phyloP scores from a whole-genome alignment of 371 early-diverging fungal genomes.

The Polyrhizophydium stewartii region DNA sequence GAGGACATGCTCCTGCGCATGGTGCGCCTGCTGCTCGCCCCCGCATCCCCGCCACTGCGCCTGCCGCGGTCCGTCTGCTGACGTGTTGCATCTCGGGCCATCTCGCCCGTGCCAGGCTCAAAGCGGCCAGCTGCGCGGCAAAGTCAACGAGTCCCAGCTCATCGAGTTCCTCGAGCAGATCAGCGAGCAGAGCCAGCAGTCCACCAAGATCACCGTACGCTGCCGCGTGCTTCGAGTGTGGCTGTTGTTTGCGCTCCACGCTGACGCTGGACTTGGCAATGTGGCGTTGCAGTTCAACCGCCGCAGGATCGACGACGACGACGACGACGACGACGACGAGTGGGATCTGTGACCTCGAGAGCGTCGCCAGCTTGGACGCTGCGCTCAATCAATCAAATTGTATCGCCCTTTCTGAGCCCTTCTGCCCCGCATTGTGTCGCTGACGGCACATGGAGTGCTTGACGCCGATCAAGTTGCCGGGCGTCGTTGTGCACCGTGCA shows the following conservation, averaged over 20 bases:
- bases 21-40: slow-evolving; percentile 23
- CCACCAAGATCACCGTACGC: slow-evolving; percentile 74
- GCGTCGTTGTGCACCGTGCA: too few relatives aligned
- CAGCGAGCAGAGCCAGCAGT: slow-evolving; percentile 58
- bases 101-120: slow-evolving; percentile 45
- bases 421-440: too few relatives aligned
- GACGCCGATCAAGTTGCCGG: too few relatives aligned
- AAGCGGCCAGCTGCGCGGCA: slow-evolving; percentile 72
- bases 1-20: slow-evolving; percentile 86
- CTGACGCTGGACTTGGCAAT: neutral
- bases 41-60: neutral
- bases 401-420: too few relatives aligned
- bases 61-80: too few relatives aligned
- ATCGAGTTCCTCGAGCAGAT: slow-evolving; percentile 83
- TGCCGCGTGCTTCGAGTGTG: too few relatives aligned
- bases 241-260: neutral
- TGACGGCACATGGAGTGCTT: too few relatives aligned
- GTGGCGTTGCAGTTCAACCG: slow-evolving; percentile 14
- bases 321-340: slow-evolving; percentile 13
- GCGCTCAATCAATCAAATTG: too few relatives aligned
- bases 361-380: neutral
- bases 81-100: too few relatives aligned
- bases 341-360: slow-evolving; percentile 1
- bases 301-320: slow-evolving; percentile 16
- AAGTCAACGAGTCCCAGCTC: slow-evolving; percentile 77